Evolutionary conservation across 2,329 filamentous ascomycete genomes (phyloP).

Genomic region (Sclerotinia spermophila): DNA sequence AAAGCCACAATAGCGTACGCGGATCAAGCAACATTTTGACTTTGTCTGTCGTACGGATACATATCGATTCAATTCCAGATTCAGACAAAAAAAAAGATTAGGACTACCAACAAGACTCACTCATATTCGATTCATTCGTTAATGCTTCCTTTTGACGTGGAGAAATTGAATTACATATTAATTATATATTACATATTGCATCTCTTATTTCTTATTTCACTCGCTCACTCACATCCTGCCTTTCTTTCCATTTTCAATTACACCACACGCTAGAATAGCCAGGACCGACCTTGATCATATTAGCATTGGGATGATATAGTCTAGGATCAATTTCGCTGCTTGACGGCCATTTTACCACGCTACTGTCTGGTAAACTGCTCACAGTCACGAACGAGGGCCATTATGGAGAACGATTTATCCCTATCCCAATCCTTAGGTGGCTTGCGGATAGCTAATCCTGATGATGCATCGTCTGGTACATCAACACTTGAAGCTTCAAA

Average conservation of each 20-base stretch:
- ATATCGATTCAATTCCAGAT: constrained; percentile 7
- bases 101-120: not conserved
- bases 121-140: constrained; percentile 1
- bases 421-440: constrained; percentile 90
- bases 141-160: not conserved
- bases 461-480: constrained; percentile 41
- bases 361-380: not conserved
- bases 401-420: constrained; percentile 89
- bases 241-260: not conserved
- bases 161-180: not conserved
- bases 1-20: constrained; percentile 15
- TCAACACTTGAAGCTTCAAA: constrained; percentile 31
- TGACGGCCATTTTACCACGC: constrained; percentile 15
- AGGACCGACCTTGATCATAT: constrained; percentile 5
- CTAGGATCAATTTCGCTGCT: constrained; percentile 18
- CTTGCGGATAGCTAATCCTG: constrained; percentile 93
- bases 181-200: not conserved
- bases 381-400: constrained; percentile 9
- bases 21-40: not conserved
- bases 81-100: not conserved
- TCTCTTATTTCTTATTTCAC: not conserved
- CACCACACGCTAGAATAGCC: not conserved
- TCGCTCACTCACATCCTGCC: not conserved
- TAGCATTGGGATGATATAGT: constrained; percentile 23
- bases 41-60: not conserved